Conservation (phyloP, 495 filamentous ascomycete genomes). For the Ascodesmis nigricans region DNA sequence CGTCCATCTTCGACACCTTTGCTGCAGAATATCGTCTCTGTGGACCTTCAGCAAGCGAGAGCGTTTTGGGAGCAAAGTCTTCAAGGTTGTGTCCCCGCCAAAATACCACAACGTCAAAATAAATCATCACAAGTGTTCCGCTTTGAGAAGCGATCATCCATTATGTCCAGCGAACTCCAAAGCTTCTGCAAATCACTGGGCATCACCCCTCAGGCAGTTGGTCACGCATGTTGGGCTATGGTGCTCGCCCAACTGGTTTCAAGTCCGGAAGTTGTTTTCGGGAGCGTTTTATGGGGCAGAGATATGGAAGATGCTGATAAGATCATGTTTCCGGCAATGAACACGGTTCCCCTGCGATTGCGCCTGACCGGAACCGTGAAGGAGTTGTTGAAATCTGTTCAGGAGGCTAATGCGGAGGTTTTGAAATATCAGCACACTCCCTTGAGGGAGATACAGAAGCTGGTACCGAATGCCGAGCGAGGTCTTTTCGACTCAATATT, state of each 20-base stretch:
- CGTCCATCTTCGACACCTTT: slow-evolving; percentile 29
- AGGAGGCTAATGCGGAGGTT: slow-evolving; percentile 33
- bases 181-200: slow-evolving; percentile 33
- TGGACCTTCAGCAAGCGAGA: slow-evolving; percentile 23
- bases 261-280: slow-evolving; percentile 44
- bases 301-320: slow-evolving; percentile 34
- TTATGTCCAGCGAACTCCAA: slow-evolving; percentile 22
- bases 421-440: slow-evolving; percentile 41
- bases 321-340: slow-evolving; percentile 60
- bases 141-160: slow-evolving; percentile 26
- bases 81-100: slow-evolving; percentile 25
- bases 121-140: no score
- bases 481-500: slow-evolving; percentile 47
- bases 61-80: slow-evolving; percentile 41
- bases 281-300: slow-evolving; percentile 48
- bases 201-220: slow-evolving; percentile 41
- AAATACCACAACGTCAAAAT: no score
- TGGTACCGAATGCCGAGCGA: slow-evolving; percentile 21
- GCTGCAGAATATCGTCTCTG: slow-evolving; percentile 27
- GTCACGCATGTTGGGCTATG: slow-evolving; percentile 42
- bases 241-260: slow-evolving; percentile 33
- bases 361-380: slow-evolving; percentile 37
- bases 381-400: slow-evolving; percentile 43
- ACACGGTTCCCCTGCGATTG: slow-evolving; percentile 42
- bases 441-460: slow-evolving; percentile 35